Evolutionary conservation across 352 stramenopile genomes (phyloP).

Genomic region (Phytophthora rubi): DNA sequence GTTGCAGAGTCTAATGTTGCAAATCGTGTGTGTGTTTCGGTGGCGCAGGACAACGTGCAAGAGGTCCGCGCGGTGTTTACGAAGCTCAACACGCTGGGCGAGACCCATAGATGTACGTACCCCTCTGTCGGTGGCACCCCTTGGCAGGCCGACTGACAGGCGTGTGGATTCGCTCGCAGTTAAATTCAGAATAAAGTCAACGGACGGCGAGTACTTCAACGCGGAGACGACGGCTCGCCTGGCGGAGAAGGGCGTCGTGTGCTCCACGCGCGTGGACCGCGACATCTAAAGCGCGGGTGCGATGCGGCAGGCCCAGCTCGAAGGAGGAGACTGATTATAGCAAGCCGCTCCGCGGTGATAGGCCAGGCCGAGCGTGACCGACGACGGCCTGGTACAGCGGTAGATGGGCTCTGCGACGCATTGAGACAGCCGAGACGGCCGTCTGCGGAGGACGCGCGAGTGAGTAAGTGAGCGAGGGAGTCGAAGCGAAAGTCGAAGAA

Average conservation of each 20-base stretch:
- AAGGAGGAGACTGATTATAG: slow-evolving; percentile 12
- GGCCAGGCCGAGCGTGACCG: neutral
- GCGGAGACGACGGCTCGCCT: slow-evolving; percentile 77
- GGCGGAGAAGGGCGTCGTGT: slow-evolving; percentile 78
- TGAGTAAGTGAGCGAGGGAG: neutral
- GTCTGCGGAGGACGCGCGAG: neutral
- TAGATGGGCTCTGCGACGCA: slow-evolving; percentile 21
- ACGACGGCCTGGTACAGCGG: slow-evolving; percentile 8
- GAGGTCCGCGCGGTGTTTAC: slow-evolving; percentile 72
- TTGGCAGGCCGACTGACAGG: slow-evolving; percentile 13
- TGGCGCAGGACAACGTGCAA: slow-evolving; percentile 55
- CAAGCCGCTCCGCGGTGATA: slow-evolving; percentile 2
- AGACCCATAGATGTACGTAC: slow-evolving; percentile 73
- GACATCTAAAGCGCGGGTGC: slow-evolving; percentile 44
- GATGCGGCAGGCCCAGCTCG: slow-evolving; percentile 13
- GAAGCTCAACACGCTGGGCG: slow-evolving; percentile 67
- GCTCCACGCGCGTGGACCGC: slow-evolving; percentile 78
- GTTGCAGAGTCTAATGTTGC: slow-evolving; percentile 11
- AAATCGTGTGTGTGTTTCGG: slow-evolving; percentile 18
- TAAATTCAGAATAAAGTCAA: slow-evolving; percentile 84
- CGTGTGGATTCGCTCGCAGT: slow-evolving; percentile 42
- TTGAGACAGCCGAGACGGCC: slow-evolving; percentile 8
- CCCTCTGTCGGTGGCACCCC: neutral
- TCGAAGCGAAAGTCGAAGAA: neutral
- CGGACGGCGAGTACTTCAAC: slow-evolving; percentile 76